Conservation (phyloP, 129 eudicot genomes). For the Solidago caesia region DNA sequence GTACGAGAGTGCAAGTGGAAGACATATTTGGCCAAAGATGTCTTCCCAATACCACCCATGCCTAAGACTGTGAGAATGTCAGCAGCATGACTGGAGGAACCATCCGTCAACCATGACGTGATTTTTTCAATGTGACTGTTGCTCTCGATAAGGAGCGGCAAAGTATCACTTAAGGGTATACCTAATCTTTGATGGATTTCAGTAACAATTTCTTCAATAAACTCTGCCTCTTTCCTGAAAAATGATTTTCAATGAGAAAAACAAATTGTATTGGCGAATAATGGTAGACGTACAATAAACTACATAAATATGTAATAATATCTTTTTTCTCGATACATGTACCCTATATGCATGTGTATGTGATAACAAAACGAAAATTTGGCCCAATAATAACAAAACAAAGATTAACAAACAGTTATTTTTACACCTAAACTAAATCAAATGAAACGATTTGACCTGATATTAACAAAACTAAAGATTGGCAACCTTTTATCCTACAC, state of each 20-base stretch:
- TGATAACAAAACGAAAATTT: too few relatives aligned
- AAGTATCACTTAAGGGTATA: neutral
- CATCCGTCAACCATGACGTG: neutral
- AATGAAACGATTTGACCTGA: too few relatives aligned
- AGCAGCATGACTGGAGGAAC: neutral
- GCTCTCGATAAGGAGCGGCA: neutral
- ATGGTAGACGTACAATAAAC: too few relatives aligned
- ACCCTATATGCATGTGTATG: too few relatives aligned
- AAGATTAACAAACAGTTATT: too few relatives aligned
- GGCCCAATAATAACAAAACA: too few relatives aligned
- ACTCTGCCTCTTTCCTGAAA: neutral
- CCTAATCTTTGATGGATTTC: neutral
- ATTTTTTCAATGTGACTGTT: neutral
- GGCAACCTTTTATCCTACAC: too few relatives aligned
- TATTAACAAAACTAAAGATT: too few relatives aligned
- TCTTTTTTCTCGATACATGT: too few relatives aligned
- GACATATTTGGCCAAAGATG: constrained; percentile 3
- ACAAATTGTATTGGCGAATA: too few relatives aligned
- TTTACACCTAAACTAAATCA: too few relatives aligned
- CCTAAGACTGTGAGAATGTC: constrained; percentile 7
- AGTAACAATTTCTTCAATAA: constrained; percentile 1
- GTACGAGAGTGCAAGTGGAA: neutral
- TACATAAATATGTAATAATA: too few relatives aligned
- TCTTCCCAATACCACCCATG: constrained; percentile 11
- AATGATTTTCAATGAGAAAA: neutral